Base-by-base conservation (phyloP, 1,284 basidiomycete genomes). In the Sanghuangporus baumii region DNA sequence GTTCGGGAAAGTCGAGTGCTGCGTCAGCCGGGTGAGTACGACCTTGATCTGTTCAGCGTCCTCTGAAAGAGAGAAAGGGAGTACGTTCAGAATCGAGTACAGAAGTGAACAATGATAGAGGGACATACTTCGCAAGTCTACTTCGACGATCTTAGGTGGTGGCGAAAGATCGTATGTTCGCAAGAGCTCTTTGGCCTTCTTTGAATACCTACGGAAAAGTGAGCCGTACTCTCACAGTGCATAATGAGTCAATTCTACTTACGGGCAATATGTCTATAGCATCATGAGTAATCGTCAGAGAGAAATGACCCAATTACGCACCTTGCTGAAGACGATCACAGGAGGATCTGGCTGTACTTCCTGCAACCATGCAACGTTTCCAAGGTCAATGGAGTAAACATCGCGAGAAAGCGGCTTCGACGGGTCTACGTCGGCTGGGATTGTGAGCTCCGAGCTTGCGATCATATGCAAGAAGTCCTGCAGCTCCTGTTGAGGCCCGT, bases 321-420 rank as follows among this genome's bases (percentile, higher is more conserved):
- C 89, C 79, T 93, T 93, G 78, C 90, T 91, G 69, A 93, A 93
- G 14, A 93, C 84, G 55, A 93, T 78, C 2, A 93, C 73, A 6
- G 91, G 91, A 64, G 81, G 79, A 47, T 82, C 73, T 23, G 78
- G 70, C 52, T 81, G 76, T 61, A 90, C 70, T 36, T 65, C 71
- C 57, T 83, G 76, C 58, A 76, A 73, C 18, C 68, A 67, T 87
- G 88, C 89, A 52, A 81, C 75, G 8, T 69, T 72, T 57, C 72
- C 71, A 0, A 73, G 73, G 41, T 74, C 73, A 38, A 71, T 73
- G 54, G 81, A 76, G 68, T 88, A 91, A 57, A 84, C 76, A 3
- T 74, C 68, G 68, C 86, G 68, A 16, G 79, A 75, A 8, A 89
- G 69, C 14, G 79, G 76, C 54, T 79, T 68, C 34, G 61, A 62